Conservation (phyloP, 2,329 filamentous ascomycete genomes). For the Cladorrhinum sp. region DNA sequence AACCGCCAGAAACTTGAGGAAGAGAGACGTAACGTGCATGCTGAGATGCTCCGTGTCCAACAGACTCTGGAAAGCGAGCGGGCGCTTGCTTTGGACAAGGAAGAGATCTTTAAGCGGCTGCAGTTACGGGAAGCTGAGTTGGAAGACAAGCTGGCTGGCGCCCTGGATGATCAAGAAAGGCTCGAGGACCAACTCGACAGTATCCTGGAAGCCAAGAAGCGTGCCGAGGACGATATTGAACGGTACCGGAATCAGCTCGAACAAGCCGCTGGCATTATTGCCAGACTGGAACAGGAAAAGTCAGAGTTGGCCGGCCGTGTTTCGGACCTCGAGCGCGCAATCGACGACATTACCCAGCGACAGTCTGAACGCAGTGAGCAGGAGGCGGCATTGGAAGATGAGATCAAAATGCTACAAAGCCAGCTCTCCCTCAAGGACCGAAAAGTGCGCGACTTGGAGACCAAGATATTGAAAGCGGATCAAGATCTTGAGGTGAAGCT, state of each 20-base stretch:
- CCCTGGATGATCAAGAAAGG: conserved; percentile 89
- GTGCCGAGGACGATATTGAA: conserved; percentile 80
- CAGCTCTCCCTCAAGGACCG: conserved; percentile 85
- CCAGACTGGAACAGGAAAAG: conserved; percentile 83
- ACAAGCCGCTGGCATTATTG: conserved; percentile 84
- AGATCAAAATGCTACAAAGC: conserved; percentile 88
- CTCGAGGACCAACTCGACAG: conserved; percentile 92
- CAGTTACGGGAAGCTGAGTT: conserved; percentile 89
- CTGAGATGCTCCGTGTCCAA: conserved; percentile 84
- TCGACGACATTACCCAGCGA: conserved; percentile 66
- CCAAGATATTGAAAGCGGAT: conserved; percentile 77
- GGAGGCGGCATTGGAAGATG: conserved; percentile 73
- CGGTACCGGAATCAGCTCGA: conserved; percentile 78
- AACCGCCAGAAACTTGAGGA: conserved; percentile 83
- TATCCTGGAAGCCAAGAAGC: conserved; percentile 83
- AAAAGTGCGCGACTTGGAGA: conserved; percentile 83
- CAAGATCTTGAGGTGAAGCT: conserved; percentile 88
- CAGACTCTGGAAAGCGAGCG: conserved; percentile 94
- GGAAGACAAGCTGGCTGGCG: conserved; percentile 86
- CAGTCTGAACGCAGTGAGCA: conserved; percentile 72
- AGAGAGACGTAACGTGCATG: conserved; percentile 80
- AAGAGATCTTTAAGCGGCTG: conserved; percentile 97
- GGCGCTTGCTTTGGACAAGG: conserved; percentile 93
- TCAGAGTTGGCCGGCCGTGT: conserved; percentile 66
- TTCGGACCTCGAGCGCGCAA: conserved; percentile 64